A percentile compares a stretch with the other conserved stretches of the same genome.
Conservation (phyloP, 2,329 filamentous ascomycete species). For the Bisporella sp. region DNA sequence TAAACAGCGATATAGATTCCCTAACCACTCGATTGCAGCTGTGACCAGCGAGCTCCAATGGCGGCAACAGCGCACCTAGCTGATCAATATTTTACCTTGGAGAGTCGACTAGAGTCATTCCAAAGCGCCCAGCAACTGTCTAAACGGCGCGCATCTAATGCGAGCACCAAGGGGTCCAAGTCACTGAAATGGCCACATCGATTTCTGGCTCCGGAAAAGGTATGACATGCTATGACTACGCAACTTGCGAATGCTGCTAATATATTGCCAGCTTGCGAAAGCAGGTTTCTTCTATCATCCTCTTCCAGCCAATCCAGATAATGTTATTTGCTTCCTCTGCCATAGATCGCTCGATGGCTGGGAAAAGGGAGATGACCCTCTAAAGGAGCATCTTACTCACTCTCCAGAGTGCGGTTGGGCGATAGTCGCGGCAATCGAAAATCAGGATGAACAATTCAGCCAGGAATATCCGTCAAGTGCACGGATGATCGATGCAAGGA, state of each 20-base stretch:
- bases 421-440: conserved; percentile 57
- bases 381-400: conserved; percentile 80
- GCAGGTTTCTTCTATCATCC: conserved; percentile 91
- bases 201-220: conserved; percentile 56
- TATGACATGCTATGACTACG: conserved; percentile 27
- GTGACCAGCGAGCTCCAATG: background rate
- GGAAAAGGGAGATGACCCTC: conserved; percentile 79
- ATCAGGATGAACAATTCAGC: conserved; percentile 52
- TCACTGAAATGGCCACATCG: conserved; percentile 72
- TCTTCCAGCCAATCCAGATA: conserved; percentile 68
- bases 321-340: conserved; percentile 85
- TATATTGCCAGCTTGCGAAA: conserved; percentile 61
- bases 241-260: conserved; percentile 8
- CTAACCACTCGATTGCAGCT: too few relatives aligned
- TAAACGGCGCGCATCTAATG: conserved; percentile 65
- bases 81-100: conserved; percentile 53
- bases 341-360: conserved; percentile 80
- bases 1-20: too few relatives aligned
- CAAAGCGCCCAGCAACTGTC: conserved; percentile 52
- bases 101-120: conserved; percentile 78
- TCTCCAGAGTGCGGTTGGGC: conserved; percentile 84
- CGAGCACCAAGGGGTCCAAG: conserved; percentile 51
- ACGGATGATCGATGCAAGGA: conserved; percentile 68
- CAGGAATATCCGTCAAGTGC: conserved; percentile 68
- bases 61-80: conserved; percentile 16